phyloP scores from a whole-genome alignment of 1,284 basidiomycete genomes.

The Microbotryomycetes sp. region DNA sequence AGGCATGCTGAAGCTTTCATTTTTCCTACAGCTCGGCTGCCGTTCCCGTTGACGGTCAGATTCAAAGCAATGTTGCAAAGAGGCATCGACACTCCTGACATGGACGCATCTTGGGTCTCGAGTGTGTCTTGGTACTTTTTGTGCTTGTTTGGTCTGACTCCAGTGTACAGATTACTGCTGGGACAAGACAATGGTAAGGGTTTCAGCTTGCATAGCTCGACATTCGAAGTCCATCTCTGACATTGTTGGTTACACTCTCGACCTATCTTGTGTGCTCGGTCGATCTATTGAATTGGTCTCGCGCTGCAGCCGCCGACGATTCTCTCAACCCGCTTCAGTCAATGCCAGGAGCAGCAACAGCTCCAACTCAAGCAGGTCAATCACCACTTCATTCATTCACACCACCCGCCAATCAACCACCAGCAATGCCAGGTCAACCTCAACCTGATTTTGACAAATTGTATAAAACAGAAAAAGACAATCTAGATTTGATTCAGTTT shows the following conservation, averaged over 20 bases:
- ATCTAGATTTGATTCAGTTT: slow-evolving; percentile 62
- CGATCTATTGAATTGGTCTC: background rate
- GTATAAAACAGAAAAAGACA: slow-evolving; percentile 87
- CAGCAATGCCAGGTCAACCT: slow-evolving; percentile 36
- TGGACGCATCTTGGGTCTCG: slow-evolving; percentile 98
- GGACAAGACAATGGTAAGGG: slow-evolving; percentile 80
- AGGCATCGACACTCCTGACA: slow-evolving; percentile 89
- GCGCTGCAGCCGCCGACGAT: slow-evolving; percentile 60
- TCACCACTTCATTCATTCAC: background rate
- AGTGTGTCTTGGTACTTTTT: slow-evolving; percentile 99
- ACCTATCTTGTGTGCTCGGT: background rate
- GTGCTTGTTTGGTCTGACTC: slow-evolving; percentile 96
- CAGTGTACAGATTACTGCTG: slow-evolving; percentile 85
- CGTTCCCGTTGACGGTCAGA: slow-evolving; percentile 91
- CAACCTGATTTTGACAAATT: slow-evolving; percentile 80
- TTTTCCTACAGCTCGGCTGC: slow-evolving; percentile 68
- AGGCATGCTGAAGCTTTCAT: background rate
- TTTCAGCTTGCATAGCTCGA: too few relatives aligned
- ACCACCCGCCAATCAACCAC: background rate
- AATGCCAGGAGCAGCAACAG: background rate
- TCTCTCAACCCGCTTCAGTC: background rate
- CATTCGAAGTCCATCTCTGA: too few relatives aligned
- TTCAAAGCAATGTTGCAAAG: slow-evolving; percentile 99
- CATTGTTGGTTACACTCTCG: too few relatives aligned
- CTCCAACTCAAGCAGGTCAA: background rate